Evolutionary conservation across 208 protist species (phyloP).

Genomic region (Herpetomonas tarakana): DNA sequence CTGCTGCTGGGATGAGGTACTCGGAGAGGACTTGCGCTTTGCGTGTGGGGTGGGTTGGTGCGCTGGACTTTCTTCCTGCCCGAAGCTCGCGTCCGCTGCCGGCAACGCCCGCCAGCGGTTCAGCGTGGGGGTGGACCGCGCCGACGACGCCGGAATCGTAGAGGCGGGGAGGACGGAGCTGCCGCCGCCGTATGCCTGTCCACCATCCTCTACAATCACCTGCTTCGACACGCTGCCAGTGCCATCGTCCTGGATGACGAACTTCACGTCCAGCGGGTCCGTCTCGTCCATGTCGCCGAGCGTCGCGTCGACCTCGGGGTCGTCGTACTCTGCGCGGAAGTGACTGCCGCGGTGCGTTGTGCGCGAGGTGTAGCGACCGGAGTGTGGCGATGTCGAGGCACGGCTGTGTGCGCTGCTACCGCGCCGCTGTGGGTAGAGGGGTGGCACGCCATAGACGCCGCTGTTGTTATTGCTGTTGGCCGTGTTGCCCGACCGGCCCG

Average conservation of each 20-base stretch:
- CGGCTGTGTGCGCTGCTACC: no score
- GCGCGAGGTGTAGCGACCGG: neutral
- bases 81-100: no score
- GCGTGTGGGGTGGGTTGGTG: no score
- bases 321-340: slow-evolving; percentile 26
- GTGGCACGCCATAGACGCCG: neutral
- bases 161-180: neutral
- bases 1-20: no score
- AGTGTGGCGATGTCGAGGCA: no score
- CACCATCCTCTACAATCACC: slow-evolving; percentile 13
- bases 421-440: neutral
- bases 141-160: neutral
- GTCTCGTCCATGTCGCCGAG: slow-evolving; percentile 32
- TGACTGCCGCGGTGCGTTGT: neutral
- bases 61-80: no score
- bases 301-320: slow-evolving; percentile 43
- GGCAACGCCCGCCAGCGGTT: no score
- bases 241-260: slow-evolving; percentile 37
- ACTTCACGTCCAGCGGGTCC: slow-evolving; percentile 25
- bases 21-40: neutral
- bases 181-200: neutral
- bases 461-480: neutral
- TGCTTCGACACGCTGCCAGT: slow-evolving; percentile 24
- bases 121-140: neutral
- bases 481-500: neutral